Base-by-base conservation (phyloP, 2,329 filamentous ascomycete species). In the Pseudopyrenochaeta lycopersici region DNA sequence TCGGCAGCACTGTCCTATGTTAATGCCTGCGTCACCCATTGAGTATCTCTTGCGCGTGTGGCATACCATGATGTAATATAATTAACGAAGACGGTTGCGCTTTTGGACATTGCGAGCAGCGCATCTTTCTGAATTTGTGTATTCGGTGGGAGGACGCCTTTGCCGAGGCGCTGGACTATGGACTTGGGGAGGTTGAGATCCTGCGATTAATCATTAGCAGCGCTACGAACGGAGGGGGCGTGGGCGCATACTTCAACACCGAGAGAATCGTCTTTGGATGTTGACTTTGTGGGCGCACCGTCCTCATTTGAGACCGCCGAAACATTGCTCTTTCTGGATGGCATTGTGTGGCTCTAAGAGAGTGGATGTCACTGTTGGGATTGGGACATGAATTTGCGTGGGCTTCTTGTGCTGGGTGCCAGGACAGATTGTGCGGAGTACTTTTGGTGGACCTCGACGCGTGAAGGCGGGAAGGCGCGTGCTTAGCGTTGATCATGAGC, bases 61-160 rank as follows among this genome's bases (percentile, higher is more conserved):
- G 44, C 88, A 49, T 83, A 94, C 90, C 88, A 85, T 56, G 86
- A 84, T 39, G 90, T 88, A 29, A 95, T 80, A 73, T 93, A 91
- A 77, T 86, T 94, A 64, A 95, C 89, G 69, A 95, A 95, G 0
- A 95, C 88, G 1, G 90, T 93, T 7, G 91, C 89, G 75, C 89
- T 90, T 77, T 93, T 93, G 62, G 86, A 89, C 79, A 95, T 84
- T 9, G 90, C 91, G 46, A 91, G 77, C 49, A 93, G 85, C 36
- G 91, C 91, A 78, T 92, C 92, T 68, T 88, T 90, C 73, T 94
- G 90, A 43, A 94, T 90, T 76, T 92, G 89, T 4, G 90, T 93
- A 71, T 92, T 92, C 5, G 90, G 83, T 1, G 91, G 90, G 4
- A 95, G 80, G 5, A 91, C 90, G 35, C 90, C 89, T 78, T 94